Evolutionary conservation across 352 stramenopile genomes (phyloP).

Genomic region (Elongisporangium anandrum): DNA sequence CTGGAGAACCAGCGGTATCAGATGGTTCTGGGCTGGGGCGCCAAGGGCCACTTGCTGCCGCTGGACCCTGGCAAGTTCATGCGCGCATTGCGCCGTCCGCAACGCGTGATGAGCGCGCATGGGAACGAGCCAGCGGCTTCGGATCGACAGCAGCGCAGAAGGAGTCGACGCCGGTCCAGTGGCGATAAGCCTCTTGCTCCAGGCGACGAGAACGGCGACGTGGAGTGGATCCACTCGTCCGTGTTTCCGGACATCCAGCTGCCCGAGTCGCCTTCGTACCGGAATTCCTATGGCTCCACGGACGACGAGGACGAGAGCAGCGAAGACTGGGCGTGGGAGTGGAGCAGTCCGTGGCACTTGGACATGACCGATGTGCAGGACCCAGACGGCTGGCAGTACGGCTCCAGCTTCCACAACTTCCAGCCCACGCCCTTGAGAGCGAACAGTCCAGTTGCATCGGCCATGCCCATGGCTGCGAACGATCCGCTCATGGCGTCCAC

Average conservation of each 20-base stretch:
- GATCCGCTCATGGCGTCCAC: constrained; percentile 14
- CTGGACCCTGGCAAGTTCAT: constrained; percentile 71
- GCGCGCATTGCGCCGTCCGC: constrained; percentile 20
- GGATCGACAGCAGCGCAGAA: not conserved
- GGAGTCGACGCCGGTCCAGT: not conserved
- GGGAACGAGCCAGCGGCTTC: constrained; percentile 1
- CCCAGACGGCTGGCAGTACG: constrained; percentile 62
- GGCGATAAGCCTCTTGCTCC: not conserved
- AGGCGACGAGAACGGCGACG: constrained; percentile 8
- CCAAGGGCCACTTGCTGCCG: constrained; percentile 66
- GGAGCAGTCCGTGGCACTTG: constrained; percentile 71
- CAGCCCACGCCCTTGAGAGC: constrained; percentile 1
- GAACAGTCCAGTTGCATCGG: not conserved
- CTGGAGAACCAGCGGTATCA: constrained; percentile 75
- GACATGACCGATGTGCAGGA: constrained; percentile 21
- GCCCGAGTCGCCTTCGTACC: constrained; percentile 12
- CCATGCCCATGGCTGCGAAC: constrained; percentile 1
- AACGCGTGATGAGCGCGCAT: constrained; percentile 4
- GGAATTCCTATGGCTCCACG: not conserved
- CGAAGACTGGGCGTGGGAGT: constrained; percentile 38
- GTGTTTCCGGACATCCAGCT: constrained; percentile 56
- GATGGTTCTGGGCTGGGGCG: constrained; percentile 65
- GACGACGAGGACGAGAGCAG: not conserved
- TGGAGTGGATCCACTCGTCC: constrained; percentile 35
- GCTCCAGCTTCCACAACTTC: constrained; percentile 59